Conservation (phyloP, 2,329 filamentous ascomycete species). For the Aspergillus carbonarius region DNA sequence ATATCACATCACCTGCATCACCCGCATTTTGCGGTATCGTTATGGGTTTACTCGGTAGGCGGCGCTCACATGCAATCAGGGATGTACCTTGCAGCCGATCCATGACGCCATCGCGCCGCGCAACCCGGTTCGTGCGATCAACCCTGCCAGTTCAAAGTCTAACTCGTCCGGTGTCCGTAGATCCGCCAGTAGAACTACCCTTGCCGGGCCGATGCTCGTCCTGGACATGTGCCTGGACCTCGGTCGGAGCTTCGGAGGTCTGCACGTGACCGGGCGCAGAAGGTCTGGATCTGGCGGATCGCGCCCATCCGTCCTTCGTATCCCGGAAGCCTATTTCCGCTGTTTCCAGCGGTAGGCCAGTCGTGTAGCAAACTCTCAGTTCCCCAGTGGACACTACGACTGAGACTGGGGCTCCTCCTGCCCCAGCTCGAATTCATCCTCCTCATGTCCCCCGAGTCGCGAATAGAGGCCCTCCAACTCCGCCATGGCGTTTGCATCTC, state of each 20-base stretch:
- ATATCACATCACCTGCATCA: neutral
- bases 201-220: neutral
- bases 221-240: neutral
- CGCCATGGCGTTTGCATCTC: constrained; percentile 36
- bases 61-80: neutral
- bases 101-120: neutral
- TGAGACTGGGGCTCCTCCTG: neutral
- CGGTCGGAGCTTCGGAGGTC: neutral
- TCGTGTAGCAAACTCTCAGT: neutral
- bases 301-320: neutral
- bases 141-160: neutral
- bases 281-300: neutral
- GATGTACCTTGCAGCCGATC: neutral
- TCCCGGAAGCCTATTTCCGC: neutral
- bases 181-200: neutral
- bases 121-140: neutral
- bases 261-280: neutral
- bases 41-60: neutral
- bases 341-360: neutral
- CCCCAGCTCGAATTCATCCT: neutral
- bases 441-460: constrained; percentile 21
- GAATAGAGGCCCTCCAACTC: constrained; percentile 40
- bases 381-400: neutral
- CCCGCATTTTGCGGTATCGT: neutral
- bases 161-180: neutral